Conservation (phyloP, 2,329 filamentous ascomycete species). For the Cadophora luteo-olivacea region DNA sequence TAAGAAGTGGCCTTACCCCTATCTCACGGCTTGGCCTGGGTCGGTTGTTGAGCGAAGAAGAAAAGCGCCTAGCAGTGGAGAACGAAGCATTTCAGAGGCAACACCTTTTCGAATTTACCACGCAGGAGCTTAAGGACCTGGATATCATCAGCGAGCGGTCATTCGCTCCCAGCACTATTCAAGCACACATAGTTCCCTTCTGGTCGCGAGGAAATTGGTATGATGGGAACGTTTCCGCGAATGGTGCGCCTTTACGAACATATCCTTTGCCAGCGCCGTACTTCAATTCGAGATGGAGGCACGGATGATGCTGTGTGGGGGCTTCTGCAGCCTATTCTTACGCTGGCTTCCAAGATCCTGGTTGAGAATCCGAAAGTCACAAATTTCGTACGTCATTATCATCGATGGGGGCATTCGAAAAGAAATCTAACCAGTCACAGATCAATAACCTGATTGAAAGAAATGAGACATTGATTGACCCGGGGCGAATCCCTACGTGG, state of each 20-base stretch:
- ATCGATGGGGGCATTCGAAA: not conserved
- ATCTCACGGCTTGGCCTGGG: not conserved
- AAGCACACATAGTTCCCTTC: not conserved
- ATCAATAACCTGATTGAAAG: not conserved
- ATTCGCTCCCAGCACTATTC: not conserved
- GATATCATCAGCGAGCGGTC: not conserved
- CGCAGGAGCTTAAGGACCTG: not conserved
- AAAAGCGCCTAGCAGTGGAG: not conserved
- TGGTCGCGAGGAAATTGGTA: not conserved
- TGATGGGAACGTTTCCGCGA: not conserved
- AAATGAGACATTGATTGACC: not conserved
- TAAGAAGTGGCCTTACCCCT: not conserved
- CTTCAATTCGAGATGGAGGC: not conserved
- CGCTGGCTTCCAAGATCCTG: not conserved
- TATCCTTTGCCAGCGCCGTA: not conserved
- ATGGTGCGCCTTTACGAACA: not conserved
- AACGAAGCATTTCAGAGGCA: not conserved
- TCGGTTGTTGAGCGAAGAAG: not conserved
- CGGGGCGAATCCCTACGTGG: not conserved
- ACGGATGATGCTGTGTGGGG: not conserved
- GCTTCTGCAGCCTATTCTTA: not conserved
- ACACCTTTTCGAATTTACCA: not conserved
- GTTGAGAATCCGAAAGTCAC: not conserved
- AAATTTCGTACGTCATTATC: not conserved
- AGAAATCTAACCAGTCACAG: not conserved